Percentiles rank a stretch among this genome's conserved stretches.
Evolutionary conservation across 2,329 filamentous ascomycete species (phyloP).

Genomic region (Talaromyces sp.): DNA sequence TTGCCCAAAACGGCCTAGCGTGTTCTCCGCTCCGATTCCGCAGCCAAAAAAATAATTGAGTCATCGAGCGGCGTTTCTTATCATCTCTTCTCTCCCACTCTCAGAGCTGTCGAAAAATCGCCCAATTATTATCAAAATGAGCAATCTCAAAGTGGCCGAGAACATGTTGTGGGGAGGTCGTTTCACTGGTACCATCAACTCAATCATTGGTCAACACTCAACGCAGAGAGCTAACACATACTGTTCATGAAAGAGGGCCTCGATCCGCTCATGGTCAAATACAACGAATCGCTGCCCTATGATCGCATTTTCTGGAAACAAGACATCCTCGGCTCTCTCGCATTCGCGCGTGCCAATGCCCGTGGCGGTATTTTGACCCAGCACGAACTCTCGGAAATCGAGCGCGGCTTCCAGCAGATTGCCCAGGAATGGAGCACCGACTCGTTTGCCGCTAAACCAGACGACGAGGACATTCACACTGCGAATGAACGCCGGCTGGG

Average conservation of each 20-base stretch:
- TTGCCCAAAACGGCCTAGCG: background rate
- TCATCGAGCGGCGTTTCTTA: background rate
- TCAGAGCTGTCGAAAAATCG: background rate
- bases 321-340: constrained; percentile 74
- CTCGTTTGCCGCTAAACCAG: constrained; percentile 31
- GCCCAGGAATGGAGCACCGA: constrained; percentile 38
- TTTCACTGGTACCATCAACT: constrained; percentile 47
- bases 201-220: background rate
- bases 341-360: constrained; percentile 73
- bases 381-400: constrained; percentile 69
- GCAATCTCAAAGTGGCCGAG: constrained; percentile 34
- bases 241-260: constrained; percentile 55
- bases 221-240: constrained; percentile 22
- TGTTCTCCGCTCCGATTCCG: background rate
- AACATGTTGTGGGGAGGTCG: constrained; percentile 58
- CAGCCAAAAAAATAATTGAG: background rate
- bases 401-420: constrained; percentile 61
- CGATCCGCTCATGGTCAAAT: constrained; percentile 79
- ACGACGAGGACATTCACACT: constrained; percentile 60
- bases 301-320: constrained; percentile 73
- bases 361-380: constrained; percentile 68
- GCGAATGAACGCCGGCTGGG: constrained; percentile 68
- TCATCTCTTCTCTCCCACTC: background rate
- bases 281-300: constrained; percentile 76
- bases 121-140: constrained; percentile 23